phyloP scores from a whole-genome alignment of 1,284 basidiomycete genomes.

The Anthracocystis panici-leucophaei region DNA sequence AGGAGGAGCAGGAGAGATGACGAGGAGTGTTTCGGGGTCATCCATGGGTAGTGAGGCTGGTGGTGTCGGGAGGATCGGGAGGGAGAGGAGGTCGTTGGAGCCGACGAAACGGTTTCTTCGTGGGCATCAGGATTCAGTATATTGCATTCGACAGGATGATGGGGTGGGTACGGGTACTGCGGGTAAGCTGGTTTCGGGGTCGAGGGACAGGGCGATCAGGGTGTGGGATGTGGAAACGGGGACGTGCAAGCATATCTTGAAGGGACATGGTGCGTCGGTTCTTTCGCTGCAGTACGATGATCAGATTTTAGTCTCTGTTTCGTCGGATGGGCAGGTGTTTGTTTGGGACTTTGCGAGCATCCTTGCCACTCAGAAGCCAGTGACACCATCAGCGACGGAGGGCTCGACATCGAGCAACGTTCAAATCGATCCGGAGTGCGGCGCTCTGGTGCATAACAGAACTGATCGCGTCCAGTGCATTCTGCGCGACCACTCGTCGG shows the following conservation, averaged over 20 bases:
- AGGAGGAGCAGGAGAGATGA: conserved; percentile 11
- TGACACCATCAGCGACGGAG: not conserved
- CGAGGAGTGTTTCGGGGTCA: conserved; percentile 11
- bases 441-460: conserved; percentile 21
- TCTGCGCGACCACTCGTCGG: conserved; percentile 44
- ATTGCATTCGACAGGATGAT: conserved; percentile 57
- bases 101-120: conserved; percentile 43
- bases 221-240: conserved; percentile 59
- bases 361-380: conserved; percentile 8
- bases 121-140: conserved; percentile 58
- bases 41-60: not conserved
- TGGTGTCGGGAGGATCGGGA: not conserved
- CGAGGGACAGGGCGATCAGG: conserved; percentile 53
- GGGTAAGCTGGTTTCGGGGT: conserved; percentile 55
- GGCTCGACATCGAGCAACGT: not conserved
- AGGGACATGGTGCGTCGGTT: conserved; percentile 56
- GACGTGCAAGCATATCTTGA: conserved; percentile 43
- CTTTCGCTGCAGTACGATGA: conserved; percentile 61
- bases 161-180: conserved; percentile 45
- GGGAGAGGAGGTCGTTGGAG: conserved; percentile 23
- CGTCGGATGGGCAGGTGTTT: conserved; percentile 52
- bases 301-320: conserved; percentile 52
- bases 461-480: conserved; percentile 24
- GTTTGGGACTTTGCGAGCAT: conserved; percentile 57
- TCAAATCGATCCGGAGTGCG: conserved; percentile 14